These are phyloP conservation scores for Arthrobotrys megalospora DNA, from an alignment of 2,329 filamentous ascomycete genomes.

Conservation along the genomic window DNA sequence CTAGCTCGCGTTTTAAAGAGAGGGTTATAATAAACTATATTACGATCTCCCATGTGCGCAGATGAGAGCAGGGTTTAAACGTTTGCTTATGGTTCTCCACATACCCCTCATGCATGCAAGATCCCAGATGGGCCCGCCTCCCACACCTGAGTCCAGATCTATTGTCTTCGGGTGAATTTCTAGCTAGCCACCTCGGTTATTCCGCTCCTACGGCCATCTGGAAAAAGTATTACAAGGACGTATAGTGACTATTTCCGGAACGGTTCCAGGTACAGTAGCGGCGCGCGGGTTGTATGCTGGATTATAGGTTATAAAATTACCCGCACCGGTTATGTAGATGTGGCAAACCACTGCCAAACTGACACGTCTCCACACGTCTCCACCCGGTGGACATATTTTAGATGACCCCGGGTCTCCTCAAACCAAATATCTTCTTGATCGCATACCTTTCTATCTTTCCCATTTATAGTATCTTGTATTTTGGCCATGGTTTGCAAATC, in stretches of 20 bases:
- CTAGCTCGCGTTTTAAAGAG: conserved; percentile 12
- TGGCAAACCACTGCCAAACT: too few relatives aligned
- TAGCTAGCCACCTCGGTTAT: conserved; percentile 39
- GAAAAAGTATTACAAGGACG: background rate
- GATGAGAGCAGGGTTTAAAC: background rate
- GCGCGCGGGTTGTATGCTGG: background rate
- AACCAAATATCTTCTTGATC: too few relatives aligned
- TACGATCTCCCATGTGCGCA: background rate
- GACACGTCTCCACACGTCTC: too few relatives aligned
- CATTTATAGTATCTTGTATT: too few relatives aligned
- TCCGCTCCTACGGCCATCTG: background rate
- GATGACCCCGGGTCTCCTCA: too few relatives aligned
- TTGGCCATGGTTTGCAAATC: too few relatives aligned
- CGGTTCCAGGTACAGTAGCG: background rate
- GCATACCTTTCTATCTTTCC: too few relatives aligned
- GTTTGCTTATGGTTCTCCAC: conserved; percentile 17
- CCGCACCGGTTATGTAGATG: too few relatives aligned
- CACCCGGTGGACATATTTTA: too few relatives aligned
- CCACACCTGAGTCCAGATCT: conserved; percentile 26
- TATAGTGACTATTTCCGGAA: background rate
- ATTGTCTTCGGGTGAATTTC: conserved; percentile 36
- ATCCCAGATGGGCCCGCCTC: conserved; percentile 9
- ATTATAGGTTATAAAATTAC: too few relatives aligned
- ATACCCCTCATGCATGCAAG: conserved; percentile 39
- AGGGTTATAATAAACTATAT: background rate